Percentiles rank a stretch among this genome's conserved stretches.
Conservation (phyloP, 164 flowering plant species). For the Cinnamomum micranthum region DNA sequence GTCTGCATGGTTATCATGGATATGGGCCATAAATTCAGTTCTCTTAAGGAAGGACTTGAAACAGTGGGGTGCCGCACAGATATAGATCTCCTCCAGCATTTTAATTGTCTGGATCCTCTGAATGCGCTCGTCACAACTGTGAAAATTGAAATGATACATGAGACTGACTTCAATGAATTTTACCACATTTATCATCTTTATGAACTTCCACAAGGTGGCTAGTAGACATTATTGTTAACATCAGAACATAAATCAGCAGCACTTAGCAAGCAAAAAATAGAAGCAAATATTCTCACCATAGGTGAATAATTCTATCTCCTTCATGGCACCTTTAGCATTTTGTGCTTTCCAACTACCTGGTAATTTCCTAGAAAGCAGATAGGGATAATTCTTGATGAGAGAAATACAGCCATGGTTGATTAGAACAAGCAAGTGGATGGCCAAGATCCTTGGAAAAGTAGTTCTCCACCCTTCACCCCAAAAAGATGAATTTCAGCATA, state of each 20-base stretch:
- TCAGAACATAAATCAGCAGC: neutral
- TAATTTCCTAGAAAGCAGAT: no score
- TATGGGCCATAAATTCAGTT: slow-evolving; percentile 75
- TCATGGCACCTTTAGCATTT: neutral
- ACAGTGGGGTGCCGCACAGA: slow-evolving; percentile 98
- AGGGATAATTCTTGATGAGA: no score
- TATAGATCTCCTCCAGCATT: slow-evolving; percentile 88
- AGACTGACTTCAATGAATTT: neutral
- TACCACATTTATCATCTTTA: neutral
- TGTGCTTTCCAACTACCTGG: no score
- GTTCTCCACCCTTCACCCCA: no score
- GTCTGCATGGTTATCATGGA: slow-evolving; percentile 63
- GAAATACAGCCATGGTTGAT: no score
- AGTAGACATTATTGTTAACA: neutral
- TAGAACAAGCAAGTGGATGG: no score
- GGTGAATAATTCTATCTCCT: neutral
- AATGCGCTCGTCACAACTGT: slow-evolving; percentile 92
- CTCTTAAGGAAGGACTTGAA: slow-evolving; percentile 85
- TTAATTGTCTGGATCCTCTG: slow-evolving; percentile 95
- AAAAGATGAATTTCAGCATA: no score
- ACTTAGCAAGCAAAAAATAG: neutral
- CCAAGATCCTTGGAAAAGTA: no score
- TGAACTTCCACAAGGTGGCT: neutral
- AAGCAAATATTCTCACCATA: neutral
- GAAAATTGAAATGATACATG: neutral